Evolutionary conservation across 208 protist genomes (phyloP), one percentile per base, ranked within the genome.

Genomic region (Acanthamoeba lenticulata): DNA sequence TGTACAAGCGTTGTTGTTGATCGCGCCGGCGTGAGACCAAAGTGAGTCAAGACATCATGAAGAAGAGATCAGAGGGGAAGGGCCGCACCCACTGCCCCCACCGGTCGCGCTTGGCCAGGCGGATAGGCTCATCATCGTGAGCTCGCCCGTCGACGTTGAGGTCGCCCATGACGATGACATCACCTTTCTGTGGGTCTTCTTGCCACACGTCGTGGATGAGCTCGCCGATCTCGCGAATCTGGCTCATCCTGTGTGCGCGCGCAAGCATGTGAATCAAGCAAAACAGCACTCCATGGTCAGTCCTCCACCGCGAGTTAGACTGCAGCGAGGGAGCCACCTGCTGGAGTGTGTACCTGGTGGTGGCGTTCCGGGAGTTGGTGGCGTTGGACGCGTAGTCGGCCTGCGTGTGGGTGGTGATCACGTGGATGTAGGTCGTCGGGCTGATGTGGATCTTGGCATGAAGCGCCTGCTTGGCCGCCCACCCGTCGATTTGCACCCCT

Each of bases 201-300:
- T 34, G 32, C 36, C 52, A 47, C 15, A 74, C 40, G 21, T 74
- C 86, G 55, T 74, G 40, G 49, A 92, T 77, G 40, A 77, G 34
- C 55, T 92, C 60, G 5, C 57, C 86, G 24, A 92, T 92, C 55
- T 92, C 86, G 6, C 40, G 24, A 40, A 92, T 92, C 40, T 92
- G 57, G 34, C 86, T 92, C 86, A 92, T 92, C 47, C 81, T 79
- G n/a, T n/a, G n/a, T n/a, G n/a, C n/a, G n/a, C n/a, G n/a, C n/a
- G n/a, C n/a, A n/a, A n/a, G n/a, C n/a, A n/a, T n/a, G n/a, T n/a
- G n/a, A n/a, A n/a, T n/a, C n/a, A n/a, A n/a, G n/a, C n/a, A n/a
- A n/a, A n/a, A n/a, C n/a, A n/a, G n/a, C n/a, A n/a, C n/a, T n/a
- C n/a, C n/a, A n/a, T n/a, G n/a, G n/a, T n/a, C n/a, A n/a, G n/a